Base-by-base conservation (phyloP, 1,284 basidiomycete genomes). In the Pholiota adiposa region DNA sequence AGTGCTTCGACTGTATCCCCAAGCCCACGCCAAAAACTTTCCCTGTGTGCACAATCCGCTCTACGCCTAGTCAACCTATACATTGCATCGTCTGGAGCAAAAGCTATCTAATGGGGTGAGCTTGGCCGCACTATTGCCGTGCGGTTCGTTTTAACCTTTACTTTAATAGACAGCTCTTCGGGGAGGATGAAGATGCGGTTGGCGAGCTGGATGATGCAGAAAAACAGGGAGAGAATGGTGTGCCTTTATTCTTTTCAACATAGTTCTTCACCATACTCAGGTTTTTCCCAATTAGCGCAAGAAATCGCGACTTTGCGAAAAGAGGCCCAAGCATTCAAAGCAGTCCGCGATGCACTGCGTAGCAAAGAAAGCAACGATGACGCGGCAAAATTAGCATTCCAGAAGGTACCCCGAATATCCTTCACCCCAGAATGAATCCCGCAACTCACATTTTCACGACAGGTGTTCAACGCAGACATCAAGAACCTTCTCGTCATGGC, bases 61-160 rank as follows among this genome's bases (percentile, higher is more conserved):
- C 95, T 1, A 99, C 97, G 0, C 97, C 97, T 0, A 96, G 93
- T 56, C 95, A 97, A 63, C 96, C 97, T 0, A 97, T 99, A 51
- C 97, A 99, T 72, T 99, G 96, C 72, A 98, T 99, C 58, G 97
- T 98, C 0, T 99, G 97, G 97, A 96, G 94, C 31, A 99, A 99
- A 75, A 96, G 88, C 67, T 99, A 98, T 78, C 87, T 99, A n/a
- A 88, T 99, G 66, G 88, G 90, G 95, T 95, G 67, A 72, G 90
- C n/a, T 18, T 40, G 27, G 27, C 27, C 49, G n/a, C 44, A 5
- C 19, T n/a, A 25, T 23, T 14, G 2, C 8, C 3, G 9, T 46
- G 11, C 41, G n/a, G 27, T 31, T 34, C 59, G 38, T 54, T 58
- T 58, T 38, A n/a, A 49, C 25, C 7, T 38, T 48, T 56, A 49